Base-by-base conservation (phyloP, 768 basidiomycete species). In the Hypholoma fasciculare region DNA sequence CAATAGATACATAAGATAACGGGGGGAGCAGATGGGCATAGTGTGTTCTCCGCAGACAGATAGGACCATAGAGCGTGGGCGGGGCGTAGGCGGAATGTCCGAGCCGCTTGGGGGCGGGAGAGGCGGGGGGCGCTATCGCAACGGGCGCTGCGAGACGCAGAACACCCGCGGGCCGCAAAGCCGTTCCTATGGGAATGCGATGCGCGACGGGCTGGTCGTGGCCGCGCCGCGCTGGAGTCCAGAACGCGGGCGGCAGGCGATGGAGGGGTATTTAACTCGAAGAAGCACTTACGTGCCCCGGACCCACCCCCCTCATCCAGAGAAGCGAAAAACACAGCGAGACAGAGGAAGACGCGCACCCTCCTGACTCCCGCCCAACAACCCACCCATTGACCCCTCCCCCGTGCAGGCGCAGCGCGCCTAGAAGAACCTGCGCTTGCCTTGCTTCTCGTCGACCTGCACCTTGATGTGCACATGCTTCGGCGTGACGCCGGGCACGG, bases 381-480 rank as follows among this genome's bases (percentile, higher is more conserved):
- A 39, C 26, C 51, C 38, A 3, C 17, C 23, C 38, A 14, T 26
- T 23, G 11, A 34, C 37, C 36, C 42, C 44, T 6, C n/a, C 34
- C 36, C 30, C 52, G 27, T 43, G 37, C 17, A 40, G 17, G 44
- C 16, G n/a, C 46, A 51, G 20, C 26, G 8, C 42, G 9, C 36
- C 60, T 78, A 91, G 68, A 93, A 94, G 73, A 94, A 90, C 65
- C 83, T 81, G 70, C 83, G 82, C 77, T 89, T 93, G 61, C 74
- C 72, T 37, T 71, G 65, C 71, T 82, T 93, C 71, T 92, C 92
- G 57, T 92, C 89, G 39, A 83, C 76, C 44, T 79, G 71, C 50
- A 92, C 86, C 76, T 87, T 89, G 69, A 89, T 84, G 72, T 95
- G 93, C 50, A 75, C 68, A 72, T 95, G 93, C 26, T 71, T 72